Evolutionary conservation across 768 basidiomycete genomes (phyloP).

Genomic region (Trametopsis cervina): DNA sequence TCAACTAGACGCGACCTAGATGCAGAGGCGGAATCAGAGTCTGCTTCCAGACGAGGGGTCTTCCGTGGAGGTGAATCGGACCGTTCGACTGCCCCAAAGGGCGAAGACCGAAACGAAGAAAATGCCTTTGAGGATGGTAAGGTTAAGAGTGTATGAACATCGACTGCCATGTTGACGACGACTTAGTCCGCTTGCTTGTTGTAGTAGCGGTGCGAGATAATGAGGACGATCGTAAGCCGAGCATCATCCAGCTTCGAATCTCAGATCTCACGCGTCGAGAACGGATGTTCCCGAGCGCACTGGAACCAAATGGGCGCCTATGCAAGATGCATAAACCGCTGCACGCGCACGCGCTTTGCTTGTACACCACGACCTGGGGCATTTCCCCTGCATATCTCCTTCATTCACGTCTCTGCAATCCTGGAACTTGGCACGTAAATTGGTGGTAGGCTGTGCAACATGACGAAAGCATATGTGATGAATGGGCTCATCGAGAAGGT

Average conservation of each 20-base stretch:
- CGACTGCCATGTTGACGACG: slow-evolving; percentile 4
- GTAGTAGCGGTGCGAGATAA: background rate
- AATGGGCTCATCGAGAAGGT: slow-evolving; percentile 82
- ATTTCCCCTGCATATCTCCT: background rate
- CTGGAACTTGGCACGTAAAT: too few relatives aligned
- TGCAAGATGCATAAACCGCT: background rate
- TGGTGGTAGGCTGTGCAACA: slow-evolving; percentile 22
- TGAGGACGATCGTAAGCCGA: background rate
- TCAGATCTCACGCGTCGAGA: background rate
- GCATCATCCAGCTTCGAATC: too few relatives aligned
- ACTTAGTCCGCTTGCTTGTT: background rate
- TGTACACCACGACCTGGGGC: background rate
- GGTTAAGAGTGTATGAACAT: slow-evolving; percentile 20
- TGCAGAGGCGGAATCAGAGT: slow-evolving; percentile 64
- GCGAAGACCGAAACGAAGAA: slow-evolving; percentile 8
- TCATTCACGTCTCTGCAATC: background rate
- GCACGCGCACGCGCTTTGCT: background rate
- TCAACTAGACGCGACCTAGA: slow-evolving; percentile 36
- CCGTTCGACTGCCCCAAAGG: slow-evolving; percentile 29
- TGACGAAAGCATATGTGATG: slow-evolving; percentile 86
- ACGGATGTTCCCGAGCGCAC: background rate
- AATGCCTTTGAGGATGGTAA: slow-evolving; percentile 22
- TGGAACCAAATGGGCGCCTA: background rate
- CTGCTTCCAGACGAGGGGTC: slow-evolving; percentile 55
- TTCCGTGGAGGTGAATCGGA: slow-evolving; percentile 60